phyloP scores from a whole-genome alignment of 805 yeast genomes.

The Wickerhamiella galacta region DNA sequence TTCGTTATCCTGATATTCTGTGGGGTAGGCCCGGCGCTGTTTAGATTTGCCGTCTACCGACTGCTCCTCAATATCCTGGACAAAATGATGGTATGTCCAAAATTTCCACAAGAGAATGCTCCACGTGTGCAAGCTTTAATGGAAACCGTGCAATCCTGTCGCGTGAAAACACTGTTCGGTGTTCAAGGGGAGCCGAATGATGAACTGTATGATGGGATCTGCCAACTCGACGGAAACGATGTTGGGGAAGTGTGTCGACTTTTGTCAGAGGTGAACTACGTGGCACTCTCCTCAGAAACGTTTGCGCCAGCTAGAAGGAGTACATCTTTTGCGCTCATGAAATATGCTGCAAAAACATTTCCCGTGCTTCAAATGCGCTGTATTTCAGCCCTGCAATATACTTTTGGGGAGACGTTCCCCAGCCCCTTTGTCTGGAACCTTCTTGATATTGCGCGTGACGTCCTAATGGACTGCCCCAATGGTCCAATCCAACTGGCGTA shows the following conservation, averaged over 20 bases:
- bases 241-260: background rate
- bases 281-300: background rate
- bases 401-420: background rate
- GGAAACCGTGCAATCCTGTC: background rate
- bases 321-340: too few relatives aligned
- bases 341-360: background rate
- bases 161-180: slow-evolving; percentile 4
- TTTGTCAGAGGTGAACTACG: background rate
- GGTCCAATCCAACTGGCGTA: too few relatives aligned
- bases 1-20: background rate
- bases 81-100: background rate
- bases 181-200: slow-evolving; percentile 1
- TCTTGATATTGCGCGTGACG: too few relatives aligned
- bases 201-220: slow-evolving; percentile 1
- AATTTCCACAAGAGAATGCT: background rate
- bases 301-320: background rate
- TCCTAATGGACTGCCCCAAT: too few relatives aligned
- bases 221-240: background rate
- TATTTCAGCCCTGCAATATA: background rate
- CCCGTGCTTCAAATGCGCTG: background rate
- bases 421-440: background rate
- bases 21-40: background rate
- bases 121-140: background rate
- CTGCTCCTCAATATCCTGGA: slow-evolving; percentile 1
- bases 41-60: background rate